Base-by-base conservation (phyloP, 1,139 yeast species). In the Diutina rugosa region DNA sequence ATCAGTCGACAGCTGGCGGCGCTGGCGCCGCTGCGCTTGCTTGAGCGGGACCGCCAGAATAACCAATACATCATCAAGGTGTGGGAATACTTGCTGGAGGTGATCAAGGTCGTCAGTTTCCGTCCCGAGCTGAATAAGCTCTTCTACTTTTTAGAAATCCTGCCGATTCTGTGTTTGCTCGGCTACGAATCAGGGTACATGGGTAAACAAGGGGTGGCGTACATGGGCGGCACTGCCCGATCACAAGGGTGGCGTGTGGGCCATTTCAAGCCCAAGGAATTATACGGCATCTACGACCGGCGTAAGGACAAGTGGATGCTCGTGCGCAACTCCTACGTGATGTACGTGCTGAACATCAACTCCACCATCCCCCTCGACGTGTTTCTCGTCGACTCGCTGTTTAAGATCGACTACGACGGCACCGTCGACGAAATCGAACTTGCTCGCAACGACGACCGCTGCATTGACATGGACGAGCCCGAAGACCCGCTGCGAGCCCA, bases 171-270 rank as follows among this genome's bases (percentile, higher is more conserved):
- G 10, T 82, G 95, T 28, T 74, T 91, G 55, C 73, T 93, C 53
- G 86, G 95, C 57, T 86, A 90, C 61, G 98, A 93, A 67, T 81
- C 82, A 29, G 87, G 90, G 0, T 87, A 77, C 64, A 83, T 81
- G 58, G 96, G 99, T 1, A 93, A 91, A 64, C 97, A 93, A 69
- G 99, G 99, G 4, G 80, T 82, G 56, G 71, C 93, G 57, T 82
- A 87, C 59, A 80, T 90, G 53, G 82, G 91, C 26, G 86, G 97
- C 0, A 81, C 90, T 1, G 93, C 98, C 0, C 82, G 82, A 59
- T 78, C 90, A 0, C 96, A 89, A 67, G 98, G 98, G 2, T 93
- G 99, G 99, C 78, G 96, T 64, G 97, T 91, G 14, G 89, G 95
- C 6, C 97, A 91, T 66, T 83, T 90, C 70, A 83, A 80, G 60